Evolutionary conservation across 768 basidiomycete species (phyloP), one percentile per base, ranked within the genome.

Genomic region (Hysterangium stoloniferum): DNA sequence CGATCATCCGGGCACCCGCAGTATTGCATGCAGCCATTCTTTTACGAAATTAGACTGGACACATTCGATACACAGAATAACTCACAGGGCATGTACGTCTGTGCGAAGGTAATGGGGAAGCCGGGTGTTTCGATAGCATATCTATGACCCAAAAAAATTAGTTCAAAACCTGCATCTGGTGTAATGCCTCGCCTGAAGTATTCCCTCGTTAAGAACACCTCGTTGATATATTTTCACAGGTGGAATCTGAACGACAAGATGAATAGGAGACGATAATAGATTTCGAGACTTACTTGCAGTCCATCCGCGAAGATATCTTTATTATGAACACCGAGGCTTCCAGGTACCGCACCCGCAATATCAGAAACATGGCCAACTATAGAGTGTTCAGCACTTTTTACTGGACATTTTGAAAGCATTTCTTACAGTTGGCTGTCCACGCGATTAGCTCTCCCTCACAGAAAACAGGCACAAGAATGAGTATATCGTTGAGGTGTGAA

Each of bases 401-500:
- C 6, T 17, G 24, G 24, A 17, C 15, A 41, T 11, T 8, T 22
- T 17, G 20, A 43, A 7, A 13, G 6, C n/a, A 4, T 15, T 5
- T 22, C 41, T 20, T n/a, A 59, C 41, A 56, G 37, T 65, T 65
- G 4, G 64, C 64, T 24, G 57, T 54, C 64, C 64, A 65, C 7
- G 62, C 64, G 15, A 65, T 55, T 19, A 62, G 48, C 37, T 64
- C 63, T 8, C 61, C 59, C 5, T 59, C 45, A 49, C 56, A 52
- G 48, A 61, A 61, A 31, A 65, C 59, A 4, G 64, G 64, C 6
- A 54, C 57, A 36, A 65, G 53, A 29, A 62, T 61, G 33, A 65
- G 58, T 49, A 65, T 61, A 48, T 65, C 64, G 42, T 65, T 65
- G 29, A 65, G 50, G 52, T 65, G 64, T 6, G 62, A 64, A 19